phyloP scores from a whole-genome alignment of 495 filamentous ascomycete genomes.

The Tuber brumale region DNA sequence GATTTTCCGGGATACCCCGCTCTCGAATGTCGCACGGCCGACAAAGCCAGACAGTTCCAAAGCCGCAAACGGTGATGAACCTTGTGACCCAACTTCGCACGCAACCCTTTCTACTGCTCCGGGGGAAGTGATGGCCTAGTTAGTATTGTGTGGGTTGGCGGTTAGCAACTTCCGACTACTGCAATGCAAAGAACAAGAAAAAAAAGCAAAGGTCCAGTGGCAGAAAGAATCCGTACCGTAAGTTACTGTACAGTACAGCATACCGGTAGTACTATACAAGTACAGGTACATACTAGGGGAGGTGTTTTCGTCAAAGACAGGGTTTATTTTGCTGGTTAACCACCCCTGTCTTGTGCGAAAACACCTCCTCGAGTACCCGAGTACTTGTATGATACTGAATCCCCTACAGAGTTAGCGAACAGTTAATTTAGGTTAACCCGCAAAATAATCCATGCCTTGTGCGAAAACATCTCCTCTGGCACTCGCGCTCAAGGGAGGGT shows the following conservation, averaged over 20 bases:
- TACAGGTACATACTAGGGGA: neutral
- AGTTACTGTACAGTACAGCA: neutral
- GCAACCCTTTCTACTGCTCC: conserved; percentile 18
- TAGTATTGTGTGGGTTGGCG: conserved; percentile 32
- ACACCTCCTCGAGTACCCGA: too few relatives aligned
- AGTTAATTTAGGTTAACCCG: too few relatives aligned
- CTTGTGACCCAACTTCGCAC: conserved; percentile 31
- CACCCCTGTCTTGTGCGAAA: too few relatives aligned
- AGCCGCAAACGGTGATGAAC: conserved; percentile 20
- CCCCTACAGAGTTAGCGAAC: too few relatives aligned
- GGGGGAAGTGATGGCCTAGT: conserved; percentile 25
- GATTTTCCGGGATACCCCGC: conserved; percentile 36
- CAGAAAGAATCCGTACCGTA: conserved; percentile 22
- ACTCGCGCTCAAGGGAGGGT: too few relatives aligned
- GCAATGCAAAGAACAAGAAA: neutral
- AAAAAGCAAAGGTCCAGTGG: conserved; percentile 21
- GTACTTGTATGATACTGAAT: too few relatives aligned
- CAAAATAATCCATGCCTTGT: too few relatives aligned
- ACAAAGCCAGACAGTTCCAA: conserved; percentile 27
- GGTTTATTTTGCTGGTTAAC: too few relatives aligned
- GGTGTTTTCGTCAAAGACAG: too few relatives aligned
- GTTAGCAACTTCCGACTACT: conserved; percentile 34
- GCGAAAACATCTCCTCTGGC: too few relatives aligned
- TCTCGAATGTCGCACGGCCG: conserved; percentile 31
- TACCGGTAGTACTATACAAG: neutral